These are phyloP conservation scores for Digitaria exilis DNA, from an alignment of 202 grass and related monocot genomes.

Conservation along the genomic window DNA sequence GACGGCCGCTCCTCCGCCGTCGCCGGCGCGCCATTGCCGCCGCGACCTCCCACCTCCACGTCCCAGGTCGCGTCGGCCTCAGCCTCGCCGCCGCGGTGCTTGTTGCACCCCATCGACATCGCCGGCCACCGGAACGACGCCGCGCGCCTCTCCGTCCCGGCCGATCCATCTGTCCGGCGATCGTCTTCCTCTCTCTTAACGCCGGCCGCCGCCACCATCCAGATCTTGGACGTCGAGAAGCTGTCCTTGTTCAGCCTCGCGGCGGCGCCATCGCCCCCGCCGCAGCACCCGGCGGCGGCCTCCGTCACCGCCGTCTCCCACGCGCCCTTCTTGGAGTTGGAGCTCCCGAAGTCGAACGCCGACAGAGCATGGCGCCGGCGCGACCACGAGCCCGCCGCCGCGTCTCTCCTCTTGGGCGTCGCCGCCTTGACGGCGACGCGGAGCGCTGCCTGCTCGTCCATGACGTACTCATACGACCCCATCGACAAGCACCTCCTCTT, in stretches of 20 bases:
- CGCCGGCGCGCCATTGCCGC: conserved; percentile 22
- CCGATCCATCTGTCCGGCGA: not conserved
- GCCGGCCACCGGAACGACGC: conserved; percentile 78
- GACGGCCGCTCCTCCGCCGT: conserved; percentile 44
- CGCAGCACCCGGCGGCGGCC: conserved; percentile 2
- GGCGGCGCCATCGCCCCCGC: not conserved
- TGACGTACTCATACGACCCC: conserved; percentile 95
- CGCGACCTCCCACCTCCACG: conserved; percentile 48
- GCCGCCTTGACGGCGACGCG: conserved; percentile 64
- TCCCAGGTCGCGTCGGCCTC: conserved; percentile 47
- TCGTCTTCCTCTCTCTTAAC: conserved; percentile 30
- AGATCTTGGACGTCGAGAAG: conserved; percentile 92
- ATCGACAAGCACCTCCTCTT: conserved; percentile 89
- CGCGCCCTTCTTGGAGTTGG: conserved; percentile 53
- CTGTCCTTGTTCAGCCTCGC: conserved; percentile 63
- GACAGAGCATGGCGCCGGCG: conserved; percentile 59
- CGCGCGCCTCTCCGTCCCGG: conserved; percentile 42
- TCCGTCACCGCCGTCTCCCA: conserved; percentile 43
- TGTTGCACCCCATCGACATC: conserved; percentile 33
- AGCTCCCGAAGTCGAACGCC: conserved; percentile 62
- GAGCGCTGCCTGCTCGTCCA: conserved; percentile 63
- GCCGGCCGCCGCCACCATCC: conserved; percentile 47
- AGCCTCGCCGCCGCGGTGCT: conserved; percentile 11
- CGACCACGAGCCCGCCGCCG: conserved; percentile 31
- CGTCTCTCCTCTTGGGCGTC: conserved; percentile 59